Percentiles rank a stretch among this genome's conserved stretches.
Conservation (phyloP, 2,329 filamentous ascomycete genomes). For the Pyricularia pennisetigena region DNA sequence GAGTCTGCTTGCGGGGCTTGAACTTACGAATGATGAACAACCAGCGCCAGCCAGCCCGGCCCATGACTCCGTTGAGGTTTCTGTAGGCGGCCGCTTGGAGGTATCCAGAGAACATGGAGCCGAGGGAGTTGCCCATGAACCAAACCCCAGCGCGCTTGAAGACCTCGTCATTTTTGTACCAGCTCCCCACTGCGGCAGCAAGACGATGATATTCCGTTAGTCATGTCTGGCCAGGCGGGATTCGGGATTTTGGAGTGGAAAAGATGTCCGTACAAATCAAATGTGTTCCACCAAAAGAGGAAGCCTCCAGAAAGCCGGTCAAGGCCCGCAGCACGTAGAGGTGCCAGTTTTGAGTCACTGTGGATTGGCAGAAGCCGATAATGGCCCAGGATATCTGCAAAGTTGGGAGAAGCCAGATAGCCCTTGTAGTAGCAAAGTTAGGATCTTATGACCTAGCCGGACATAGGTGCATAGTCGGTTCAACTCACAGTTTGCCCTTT, state of each 20-base stretch:
- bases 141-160: slow-evolving; percentile 11
- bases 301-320: slow-evolving; percentile 4
- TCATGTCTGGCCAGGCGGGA: too few species aligned
- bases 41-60: slow-evolving; percentile 35
- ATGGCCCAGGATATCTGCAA: slow-evolving; percentile 4
- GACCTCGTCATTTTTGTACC: slow-evolving; percentile 12
- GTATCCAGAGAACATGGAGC: slow-evolving; percentile 36
- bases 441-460: too few species aligned
- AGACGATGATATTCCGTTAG: not conserved
- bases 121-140: slow-evolving; percentile 14
- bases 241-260: too few species aligned
- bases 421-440: not conserved
- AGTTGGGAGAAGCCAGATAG: slow-evolving; percentile 2
- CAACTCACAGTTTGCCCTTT: slow-evolving; percentile 4
- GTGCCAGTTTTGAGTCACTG: slow-evolving; percentile 5
- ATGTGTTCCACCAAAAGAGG: slow-evolving; percentile 5
- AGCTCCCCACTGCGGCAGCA: slow-evolving; percentile 5
- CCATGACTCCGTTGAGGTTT: slow-evolving; percentile 32
- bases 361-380: slow-evolving; percentile 5
- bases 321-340: slow-evolving; percentile 3
- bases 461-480: too few species aligned
- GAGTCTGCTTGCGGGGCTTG: too few species aligned
- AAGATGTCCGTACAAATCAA: not conserved
- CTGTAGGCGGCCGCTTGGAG: slow-evolving; percentile 39
- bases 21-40: slow-evolving; percentile 33